A percentile compares a stretch with the other conserved stretches of the same genome.
phyloP scores from a whole-genome alignment of 352 stramenopile species.

The Pythium oligandrum region DNA sequence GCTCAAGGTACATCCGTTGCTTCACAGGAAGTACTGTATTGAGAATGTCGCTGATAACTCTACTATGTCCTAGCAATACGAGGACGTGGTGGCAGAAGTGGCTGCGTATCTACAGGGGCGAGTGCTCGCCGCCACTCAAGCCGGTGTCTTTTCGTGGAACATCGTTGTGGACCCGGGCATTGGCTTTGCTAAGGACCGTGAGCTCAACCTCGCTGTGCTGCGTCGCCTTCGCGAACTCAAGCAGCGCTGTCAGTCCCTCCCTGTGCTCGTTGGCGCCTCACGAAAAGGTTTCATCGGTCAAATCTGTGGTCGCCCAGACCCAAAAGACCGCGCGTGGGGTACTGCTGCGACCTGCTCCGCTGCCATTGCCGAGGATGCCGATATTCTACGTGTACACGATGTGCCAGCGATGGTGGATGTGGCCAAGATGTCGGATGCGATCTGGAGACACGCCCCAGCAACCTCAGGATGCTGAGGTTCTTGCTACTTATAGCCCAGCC shows the following conservation, averaged over 20 bases:
- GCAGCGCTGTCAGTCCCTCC: constrained; percentile 32
- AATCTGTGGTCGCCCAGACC: constrained; percentile 80
- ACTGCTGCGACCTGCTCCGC: constrained; percentile 91
- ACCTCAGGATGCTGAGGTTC: too few relatives aligned
- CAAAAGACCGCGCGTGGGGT: constrained; percentile 89
- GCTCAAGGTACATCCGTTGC: constrained; percentile 42
- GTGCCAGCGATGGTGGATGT: constrained; percentile 89
- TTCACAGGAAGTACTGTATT: neutral
- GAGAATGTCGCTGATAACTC: neutral
- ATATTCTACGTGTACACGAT: constrained; percentile 96
- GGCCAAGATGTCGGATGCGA: constrained; percentile 90
- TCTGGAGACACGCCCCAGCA: constrained; percentile 42
- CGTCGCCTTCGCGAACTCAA: constrained; percentile 66
- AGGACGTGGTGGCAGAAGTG: constrained; percentile 89
- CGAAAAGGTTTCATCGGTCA: constrained; percentile 98
- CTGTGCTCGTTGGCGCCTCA: constrained; percentile 88
- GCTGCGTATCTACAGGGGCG: constrained; percentile 64
- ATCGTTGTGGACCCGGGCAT: constrained; percentile 97
- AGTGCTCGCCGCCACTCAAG: constrained; percentile 65
- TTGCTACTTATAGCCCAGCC: too few relatives aligned
- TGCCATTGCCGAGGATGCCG: constrained; percentile 63
- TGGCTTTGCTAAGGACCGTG: constrained; percentile 95
- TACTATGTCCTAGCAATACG: constrained; percentile 66
- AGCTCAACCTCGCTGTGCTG: constrained; percentile 91
- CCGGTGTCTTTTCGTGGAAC: constrained; percentile 92